Evolutionary conservation across 2,329 filamentous ascomycete species (phyloP), one percentile per base, ranked within the genome.

Genomic region (Dactylonectria estremocensis): DNA sequence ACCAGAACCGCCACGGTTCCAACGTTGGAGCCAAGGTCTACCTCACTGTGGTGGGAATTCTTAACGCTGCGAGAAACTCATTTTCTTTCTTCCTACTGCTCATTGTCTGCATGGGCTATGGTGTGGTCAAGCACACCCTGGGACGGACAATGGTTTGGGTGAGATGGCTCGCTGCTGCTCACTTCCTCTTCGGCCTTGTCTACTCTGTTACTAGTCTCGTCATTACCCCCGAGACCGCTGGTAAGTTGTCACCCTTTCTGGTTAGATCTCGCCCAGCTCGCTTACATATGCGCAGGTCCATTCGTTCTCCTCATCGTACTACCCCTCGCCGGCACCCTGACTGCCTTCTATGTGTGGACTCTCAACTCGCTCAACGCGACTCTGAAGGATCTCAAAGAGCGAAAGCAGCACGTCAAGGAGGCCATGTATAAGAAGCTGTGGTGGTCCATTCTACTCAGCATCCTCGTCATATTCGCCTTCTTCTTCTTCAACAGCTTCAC

Each of bases 71-170:
- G 63, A 90, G 96, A 71, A 99, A 98, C 82, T 98, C 95, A 0
- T 98, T 99, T 80, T 98, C 95, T 0, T 99, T 99, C 86, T 99
- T 99, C 86, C 86, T 99, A 56, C 88, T 99, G 9, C 90, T 99
- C 60, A 98, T 99, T 73, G 96, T 99, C 35, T 99, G 96, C 81
- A 99, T 99, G 96, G 96, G 96, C 35, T 99, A 99, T 76, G 96
- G 96, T 74, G 97, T 99, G 24, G 97, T 99, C 72, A 98, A 98
- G 83, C 93, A 92, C 2, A 94, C 92, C 2, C 88, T 99, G 5
- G 96, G 96, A 65, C 93, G 92, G 77, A 95, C 95, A 13, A 99
- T 99, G 96, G 90, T 95, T 72, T 95, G 93, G 76, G 95, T 98
- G 49, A 93, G 96, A 67, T 93, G 93, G 84, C 89, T 99, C 18